These are phyloP conservation scores for Fusarium sacchari DNA, from an alignment of 2,329 filamentous ascomycete species.

Conservation along the genomic window DNA sequence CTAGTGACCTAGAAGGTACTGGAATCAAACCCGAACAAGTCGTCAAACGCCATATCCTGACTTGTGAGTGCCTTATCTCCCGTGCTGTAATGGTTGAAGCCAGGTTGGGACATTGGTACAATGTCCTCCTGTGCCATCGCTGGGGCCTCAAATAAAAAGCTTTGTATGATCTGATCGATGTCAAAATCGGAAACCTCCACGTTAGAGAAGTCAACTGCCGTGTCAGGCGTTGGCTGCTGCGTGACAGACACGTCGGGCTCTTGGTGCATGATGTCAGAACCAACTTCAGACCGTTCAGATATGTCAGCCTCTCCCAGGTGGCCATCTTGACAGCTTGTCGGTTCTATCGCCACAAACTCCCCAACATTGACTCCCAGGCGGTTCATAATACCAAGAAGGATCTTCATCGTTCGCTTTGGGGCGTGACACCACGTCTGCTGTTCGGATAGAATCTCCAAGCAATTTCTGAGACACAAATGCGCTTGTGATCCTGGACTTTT, in stretches of 20 bases:
- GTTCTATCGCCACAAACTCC: not conserved
- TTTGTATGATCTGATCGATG: slow-evolving; percentile 10
- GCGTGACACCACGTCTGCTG: slow-evolving; percentile 52
- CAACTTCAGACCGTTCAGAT: not conserved
- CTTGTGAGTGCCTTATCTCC: not conserved
- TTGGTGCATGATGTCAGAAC: fast-evolving
- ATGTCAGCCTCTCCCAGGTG: fast-evolving
- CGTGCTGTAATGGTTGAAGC: not conserved
- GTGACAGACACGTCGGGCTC: fast-evolving
- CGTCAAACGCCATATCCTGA: not conserved
- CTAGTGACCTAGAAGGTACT: not conserved
- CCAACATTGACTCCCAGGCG: not conserved
- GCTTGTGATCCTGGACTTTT: slow-evolving; percentile 51
- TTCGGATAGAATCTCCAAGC: slow-evolving; percentile 55
- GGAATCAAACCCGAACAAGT: slow-evolving; percentile 2
- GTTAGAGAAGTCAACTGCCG: not conserved
- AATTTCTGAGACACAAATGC: slow-evolving; percentile 52
- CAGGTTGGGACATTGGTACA: no score
- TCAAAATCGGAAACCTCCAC: not conserved
- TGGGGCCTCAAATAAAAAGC: not conserved
- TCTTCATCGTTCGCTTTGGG: slow-evolving; percentile 9
- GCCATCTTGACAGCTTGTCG: not conserved
- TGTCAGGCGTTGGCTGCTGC: fast-evolving
- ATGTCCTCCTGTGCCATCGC: fast-evolving
- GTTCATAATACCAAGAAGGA: slow-evolving; percentile 12